Evolutionary conservation across 306 rosid species (phyloP).

Genomic region (Cucumis melo): DNA sequence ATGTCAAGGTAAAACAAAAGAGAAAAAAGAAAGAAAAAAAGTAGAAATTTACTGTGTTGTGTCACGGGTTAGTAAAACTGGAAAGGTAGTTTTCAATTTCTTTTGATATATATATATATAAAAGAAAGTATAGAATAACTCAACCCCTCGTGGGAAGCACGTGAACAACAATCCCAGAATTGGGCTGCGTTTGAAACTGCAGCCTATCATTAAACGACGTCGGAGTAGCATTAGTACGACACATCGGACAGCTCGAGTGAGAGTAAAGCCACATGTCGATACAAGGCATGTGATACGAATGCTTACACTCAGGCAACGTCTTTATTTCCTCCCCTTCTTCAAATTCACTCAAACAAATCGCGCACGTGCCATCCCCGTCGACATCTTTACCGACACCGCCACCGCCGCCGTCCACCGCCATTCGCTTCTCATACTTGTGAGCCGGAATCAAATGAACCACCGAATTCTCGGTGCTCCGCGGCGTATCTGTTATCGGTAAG

Average conservation of each 20-base stretch:
- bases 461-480: background rate
- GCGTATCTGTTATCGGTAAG: background rate
- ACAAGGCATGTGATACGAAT: slow-evolving; percentile 48
- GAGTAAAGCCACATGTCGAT: slow-evolving; percentile 62
- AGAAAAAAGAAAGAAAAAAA: too few relatives aligned
- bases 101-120: background rate
- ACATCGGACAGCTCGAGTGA: slow-evolving; percentile 44
- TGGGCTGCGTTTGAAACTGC: background rate
- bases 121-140: background rate
- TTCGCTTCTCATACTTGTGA: slow-evolving; percentile 12
- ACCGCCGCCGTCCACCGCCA: background rate
- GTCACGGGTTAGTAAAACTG: background rate
- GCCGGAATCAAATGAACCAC: slow-evolving; percentile 30
- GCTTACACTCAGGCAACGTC: slow-evolving; percentile 45
- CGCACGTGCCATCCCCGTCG: slow-evolving; percentile 23
- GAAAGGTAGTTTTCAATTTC: background rate
- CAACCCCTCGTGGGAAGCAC: background rate
- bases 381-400: background rate
- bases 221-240: slow-evolving; percentile 28
- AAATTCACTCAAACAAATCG: slow-evolving; percentile 44
- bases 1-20: too few relatives aligned
- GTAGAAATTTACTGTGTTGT: background rate
- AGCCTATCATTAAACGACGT: background rate
- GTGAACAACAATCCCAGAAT: background rate
- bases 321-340: slow-evolving; percentile 54